Evolutionary conservation across 257 asterid genomes (phyloP).

Genomic region (Penstemon eatonii): DNA sequence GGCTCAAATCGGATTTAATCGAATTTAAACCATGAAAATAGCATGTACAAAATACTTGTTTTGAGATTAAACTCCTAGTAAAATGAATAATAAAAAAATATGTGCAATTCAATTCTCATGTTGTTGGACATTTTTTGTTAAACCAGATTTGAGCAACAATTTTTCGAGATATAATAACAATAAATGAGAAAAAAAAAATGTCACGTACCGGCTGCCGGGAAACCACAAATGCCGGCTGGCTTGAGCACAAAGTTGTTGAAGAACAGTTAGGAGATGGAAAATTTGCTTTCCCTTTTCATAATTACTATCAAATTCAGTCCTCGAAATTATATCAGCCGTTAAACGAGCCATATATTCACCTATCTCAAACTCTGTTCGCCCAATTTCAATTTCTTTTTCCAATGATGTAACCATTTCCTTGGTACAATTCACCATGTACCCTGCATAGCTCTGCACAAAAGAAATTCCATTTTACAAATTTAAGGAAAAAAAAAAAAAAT

Average conservation of each 20-base stretch:
- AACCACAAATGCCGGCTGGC: slow-evolving; percentile 67
- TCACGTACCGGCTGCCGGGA: slow-evolving; percentile 85
- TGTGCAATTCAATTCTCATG: too few relatives aligned
- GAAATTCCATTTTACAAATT: background rate
- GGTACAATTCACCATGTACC: slow-evolving; percentile 83
- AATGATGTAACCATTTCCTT: slow-evolving; percentile 55
- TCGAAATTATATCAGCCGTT: slow-evolving; percentile 85
- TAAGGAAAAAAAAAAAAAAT: background rate
- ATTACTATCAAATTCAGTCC: slow-evolving; percentile 75
- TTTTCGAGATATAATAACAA: too few relatives aligned
- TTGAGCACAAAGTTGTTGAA: slow-evolving; percentile 66
- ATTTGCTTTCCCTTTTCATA: slow-evolving; percentile 81
- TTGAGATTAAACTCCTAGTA: too few relatives aligned
- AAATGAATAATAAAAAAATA: too few relatives aligned
- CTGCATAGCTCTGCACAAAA: slow-evolving; percentile 60
- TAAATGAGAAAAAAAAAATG: background rate
- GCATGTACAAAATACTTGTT: too few relatives aligned
- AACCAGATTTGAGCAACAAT: too few relatives aligned
- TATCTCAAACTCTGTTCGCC: slow-evolving; percentile 65
- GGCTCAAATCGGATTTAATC: too few relatives aligned
- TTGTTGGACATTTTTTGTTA: too few relatives aligned
- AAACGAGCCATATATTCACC: slow-evolving; percentile 75
- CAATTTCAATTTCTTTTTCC: slow-evolving; percentile 36
- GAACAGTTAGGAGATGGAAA: slow-evolving; percentile 50
- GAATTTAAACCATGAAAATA: too few relatives aligned